Conservation (phyloP, 768 basidiomycete species). For the Daedaleopsis nitida region DNA sequence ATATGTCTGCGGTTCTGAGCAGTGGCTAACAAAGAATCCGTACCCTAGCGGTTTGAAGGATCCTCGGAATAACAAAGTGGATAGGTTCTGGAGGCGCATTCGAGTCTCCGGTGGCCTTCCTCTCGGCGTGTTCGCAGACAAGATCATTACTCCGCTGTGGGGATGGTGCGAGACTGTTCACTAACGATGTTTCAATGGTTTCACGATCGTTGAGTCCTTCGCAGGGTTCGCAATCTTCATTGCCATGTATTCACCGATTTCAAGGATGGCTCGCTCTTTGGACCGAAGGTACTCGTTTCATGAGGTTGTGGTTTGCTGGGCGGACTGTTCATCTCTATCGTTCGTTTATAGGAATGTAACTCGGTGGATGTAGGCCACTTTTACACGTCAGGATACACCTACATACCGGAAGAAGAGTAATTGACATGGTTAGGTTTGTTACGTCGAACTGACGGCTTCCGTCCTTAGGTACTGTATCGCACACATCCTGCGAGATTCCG, state of each 20-base stretch:
- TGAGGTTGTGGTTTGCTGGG: background rate
- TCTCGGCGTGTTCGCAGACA: constrained; percentile 12
- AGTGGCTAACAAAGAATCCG: background rate
- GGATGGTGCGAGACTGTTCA: background rate
- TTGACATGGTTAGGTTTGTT: background rate
- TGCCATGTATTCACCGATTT: constrained; percentile 8
- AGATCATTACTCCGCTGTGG: constrained; percentile 11
- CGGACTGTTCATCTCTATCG: background rate
- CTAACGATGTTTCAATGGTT: background rate
- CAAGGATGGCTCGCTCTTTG: constrained; percentile 10
- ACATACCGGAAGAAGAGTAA: constrained; percentile 11
- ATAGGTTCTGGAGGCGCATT: background rate
- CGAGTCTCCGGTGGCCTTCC: constrained; percentile 9
- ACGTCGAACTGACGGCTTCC: background rate
- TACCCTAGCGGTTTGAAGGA: background rate
- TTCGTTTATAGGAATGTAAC: background rate
- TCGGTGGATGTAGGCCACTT: constrained; percentile 11
- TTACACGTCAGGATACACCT: constrained; percentile 8
- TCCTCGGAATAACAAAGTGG: background rate
- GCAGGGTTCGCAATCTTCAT: constrained; percentile 10
- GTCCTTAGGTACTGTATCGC: background rate
- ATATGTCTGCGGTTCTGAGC: background rate
- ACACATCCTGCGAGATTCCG: background rate
- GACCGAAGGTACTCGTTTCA: constrained; percentile 1
- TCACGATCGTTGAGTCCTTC: background rate